Percentiles rank a stretch among this genome's conserved stretches.
phyloP scores from a whole-genome alignment of 2,329 filamentous ascomycete genomes.

The Colletotrichum horii region DNA sequence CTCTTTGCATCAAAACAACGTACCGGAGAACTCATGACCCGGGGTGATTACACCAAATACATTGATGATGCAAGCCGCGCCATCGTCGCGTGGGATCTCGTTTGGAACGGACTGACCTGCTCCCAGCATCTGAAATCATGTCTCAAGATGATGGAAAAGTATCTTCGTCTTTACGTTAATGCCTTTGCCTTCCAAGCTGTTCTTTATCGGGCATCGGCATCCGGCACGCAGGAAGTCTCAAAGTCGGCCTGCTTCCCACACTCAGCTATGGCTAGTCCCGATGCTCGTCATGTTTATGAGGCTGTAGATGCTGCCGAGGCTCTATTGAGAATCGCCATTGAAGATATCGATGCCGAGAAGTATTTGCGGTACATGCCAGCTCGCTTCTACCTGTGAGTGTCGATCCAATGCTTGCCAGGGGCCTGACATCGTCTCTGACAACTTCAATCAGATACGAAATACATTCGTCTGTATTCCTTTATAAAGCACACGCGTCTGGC shows the following conservation, averaged over 20 bases:
- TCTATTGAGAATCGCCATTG: conserved; percentile 63
- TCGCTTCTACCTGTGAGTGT: conserved; percentile 62
- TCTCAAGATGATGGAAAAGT: conserved; percentile 73
- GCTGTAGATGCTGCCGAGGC: conserved; percentile 68
- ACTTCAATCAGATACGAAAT: conserved; percentile 36
- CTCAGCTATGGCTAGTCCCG: conserved; percentile 59
- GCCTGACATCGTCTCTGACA: neutral
- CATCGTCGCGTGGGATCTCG: neutral
- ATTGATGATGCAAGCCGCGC: conserved; percentile 14
- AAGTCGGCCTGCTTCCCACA: conserved; percentile 51
- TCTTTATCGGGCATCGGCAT: conserved; percentile 50
- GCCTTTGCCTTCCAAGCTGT: conserved; percentile 78
- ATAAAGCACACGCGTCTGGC: conserved; percentile 44
- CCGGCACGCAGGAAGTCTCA: conserved; percentile 34
- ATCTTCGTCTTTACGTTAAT: conserved; percentile 74
- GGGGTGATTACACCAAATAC: conserved; percentile 20
- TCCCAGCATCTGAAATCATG: conserved; percentile 70
- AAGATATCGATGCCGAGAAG: conserved; percentile 60
- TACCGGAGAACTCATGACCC: conserved; percentile 8
- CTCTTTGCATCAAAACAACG: conserved; percentile 20
- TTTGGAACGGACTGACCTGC: conserved; percentile 36
- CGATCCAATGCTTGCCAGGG: neutral
- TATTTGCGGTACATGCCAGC: conserved; percentile 69
- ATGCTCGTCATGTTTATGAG: conserved; percentile 70
- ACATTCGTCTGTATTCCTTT: conserved; percentile 68